Evolutionary conservation across 2,329 filamentous ascomycete genomes (phyloP).

Genomic region (Dactylonectria macrodidyma): DNA sequence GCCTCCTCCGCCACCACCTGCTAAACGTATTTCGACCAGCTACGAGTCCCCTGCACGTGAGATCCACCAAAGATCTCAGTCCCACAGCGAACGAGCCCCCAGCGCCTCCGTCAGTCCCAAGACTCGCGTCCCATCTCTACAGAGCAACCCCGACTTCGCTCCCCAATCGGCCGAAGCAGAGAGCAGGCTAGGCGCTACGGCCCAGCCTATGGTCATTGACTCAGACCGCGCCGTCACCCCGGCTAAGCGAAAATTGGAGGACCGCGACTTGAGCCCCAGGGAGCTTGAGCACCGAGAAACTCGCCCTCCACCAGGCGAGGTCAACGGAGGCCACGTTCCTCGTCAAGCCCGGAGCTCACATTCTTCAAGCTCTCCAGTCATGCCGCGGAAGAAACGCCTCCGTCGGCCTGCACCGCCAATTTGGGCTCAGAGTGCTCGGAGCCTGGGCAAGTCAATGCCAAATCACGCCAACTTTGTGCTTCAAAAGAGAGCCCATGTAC

Average conservation of each 20-base stretch:
- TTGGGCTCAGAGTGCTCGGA: conserved; percentile 63
- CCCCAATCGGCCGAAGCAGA: conserved; percentile 47
- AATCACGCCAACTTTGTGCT: conserved; percentile 50
- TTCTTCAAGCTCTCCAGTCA: conserved; percentile 49
- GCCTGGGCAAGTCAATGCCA: conserved; percentile 55
- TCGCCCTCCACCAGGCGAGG: conserved; percentile 65
- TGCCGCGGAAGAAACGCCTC: conserved; percentile 58
- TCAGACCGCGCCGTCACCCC: conserved; percentile 54
- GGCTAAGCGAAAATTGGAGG: conserved; percentile 58
- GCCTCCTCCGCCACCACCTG: conserved; percentile 53
- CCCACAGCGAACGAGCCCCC: conserved; percentile 75
- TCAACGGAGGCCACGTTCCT: conserved; percentile 57
- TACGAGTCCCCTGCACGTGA: conserved; percentile 61
- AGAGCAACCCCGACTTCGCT: conserved; percentile 57
- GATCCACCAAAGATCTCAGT: conserved; percentile 65
- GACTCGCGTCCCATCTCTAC: conserved; percentile 72
- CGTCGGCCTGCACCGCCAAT: conserved; percentile 58
- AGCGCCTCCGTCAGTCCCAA: conserved; percentile 86
- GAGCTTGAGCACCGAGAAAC: conserved; percentile 66
- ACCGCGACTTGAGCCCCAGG: conserved; percentile 61
- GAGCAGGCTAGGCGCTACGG: conserved; percentile 39
- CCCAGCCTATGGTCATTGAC: conserved; percentile 50
- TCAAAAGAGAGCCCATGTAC: conserved; percentile 46
- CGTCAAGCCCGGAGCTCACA: conserved; percentile 42
- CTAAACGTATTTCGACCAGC: conserved; percentile 59